Percentiles rank a stretch among this genome's conserved stretches.
Evolutionary conservation across 2,329 filamentous ascomycete genomes (phyloP).

Genomic region (Aureobasidium subglaciale): DNA sequence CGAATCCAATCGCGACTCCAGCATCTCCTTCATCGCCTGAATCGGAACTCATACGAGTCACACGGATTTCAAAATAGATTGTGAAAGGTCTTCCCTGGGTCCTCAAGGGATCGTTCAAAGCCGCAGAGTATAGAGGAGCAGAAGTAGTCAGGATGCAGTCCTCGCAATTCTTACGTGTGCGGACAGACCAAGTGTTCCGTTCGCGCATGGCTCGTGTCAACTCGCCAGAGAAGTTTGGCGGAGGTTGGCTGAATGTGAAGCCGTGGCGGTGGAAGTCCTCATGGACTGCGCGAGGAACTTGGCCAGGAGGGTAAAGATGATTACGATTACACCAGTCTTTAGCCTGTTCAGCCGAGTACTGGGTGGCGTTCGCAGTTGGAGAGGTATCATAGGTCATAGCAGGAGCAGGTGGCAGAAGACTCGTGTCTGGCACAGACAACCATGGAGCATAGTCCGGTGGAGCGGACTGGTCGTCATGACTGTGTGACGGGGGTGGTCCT

Average conservation of each 20-base stretch:
- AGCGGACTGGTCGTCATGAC: constrained; percentile 20
- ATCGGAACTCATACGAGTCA: constrained; percentile 39
- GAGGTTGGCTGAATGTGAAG: constrained; percentile 45
- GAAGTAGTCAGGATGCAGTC: constrained; percentile 62
- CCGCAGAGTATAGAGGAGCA: constrained; percentile 58
- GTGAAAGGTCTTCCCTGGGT: constrained; percentile 44
- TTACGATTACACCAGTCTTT: constrained; percentile 58
- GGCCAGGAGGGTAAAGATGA: constrained; percentile 50
- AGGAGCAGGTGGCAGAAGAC: constrained; percentile 66
- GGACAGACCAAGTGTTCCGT: constrained; percentile 33
- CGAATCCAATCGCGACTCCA: constrained; percentile 61
- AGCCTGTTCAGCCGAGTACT: constrained; percentile 56
- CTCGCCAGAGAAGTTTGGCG: constrained; percentile 36
- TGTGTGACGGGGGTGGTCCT: constrained; percentile 29
- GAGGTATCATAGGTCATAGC: constrained; percentile 59
- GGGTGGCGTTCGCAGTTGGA: constrained; percentile 61
- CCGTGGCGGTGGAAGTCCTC: constrained; percentile 6
- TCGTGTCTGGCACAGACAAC: constrained; percentile 65
- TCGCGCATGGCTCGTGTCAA: constrained; percentile 21
- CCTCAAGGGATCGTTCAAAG: constrained; percentile 49
- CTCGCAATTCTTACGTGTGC: constrained; percentile 33
- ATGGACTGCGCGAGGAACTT: constrained; percentile 18
- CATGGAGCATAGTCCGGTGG: constrained; percentile 63
- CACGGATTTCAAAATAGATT: constrained; percentile 65
- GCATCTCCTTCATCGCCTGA: constrained; percentile 37